Evolutionary conservation across 73 alveolate genomes (phyloP), one percentile per base, ranked within the genome.

Genomic region (Paramecium octaurelia): DNA sequence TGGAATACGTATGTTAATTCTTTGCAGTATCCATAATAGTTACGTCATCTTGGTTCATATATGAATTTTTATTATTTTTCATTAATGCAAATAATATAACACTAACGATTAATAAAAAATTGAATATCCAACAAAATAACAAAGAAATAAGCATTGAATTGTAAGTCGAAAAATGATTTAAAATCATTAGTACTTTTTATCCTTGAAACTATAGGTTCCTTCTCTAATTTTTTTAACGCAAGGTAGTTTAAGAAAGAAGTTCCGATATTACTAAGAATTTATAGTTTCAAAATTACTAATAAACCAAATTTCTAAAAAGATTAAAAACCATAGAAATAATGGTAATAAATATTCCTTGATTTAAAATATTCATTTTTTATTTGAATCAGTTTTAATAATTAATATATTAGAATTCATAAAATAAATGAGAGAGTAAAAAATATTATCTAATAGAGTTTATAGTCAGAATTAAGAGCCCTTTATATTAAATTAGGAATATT

Each of bases 381-480:
- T 12, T 18, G 16, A n/a, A 54, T 54, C 21, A 48, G 18, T 48
- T 48, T 44, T 48, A 48, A 16, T 54, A 7, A 54, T 54, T 54
- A 54, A 54, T 54, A 54, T n/a, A 4, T 54, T 54, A 48, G 21
- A 48, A 54, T 54, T 54, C 31, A 54, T n/a, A 54, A 54, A 54
- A 54, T 54, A 18, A n/a, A 73, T 73, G 87, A 73, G 87, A 73
- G 87, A 73, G 87, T 73, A 73, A 73, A 34, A 6, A 31, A 36
- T 31, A 20, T 20, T 36, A 35, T 73, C 21, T 73, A 73, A 73
- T 40, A 12, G 18, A 73, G 87, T 73, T 73, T 73, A 23, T 21
- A 73, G 59, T 73, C 87, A 73, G 91, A 80, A 46, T 20, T 42
- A 43, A 16, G 76, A 24, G 43, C 48, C 10, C 73, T 80, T 2